phyloP scores from a whole-genome alignment of 495 filamentous ascomycete genomes.

The Xylaria nigripes region DNA sequence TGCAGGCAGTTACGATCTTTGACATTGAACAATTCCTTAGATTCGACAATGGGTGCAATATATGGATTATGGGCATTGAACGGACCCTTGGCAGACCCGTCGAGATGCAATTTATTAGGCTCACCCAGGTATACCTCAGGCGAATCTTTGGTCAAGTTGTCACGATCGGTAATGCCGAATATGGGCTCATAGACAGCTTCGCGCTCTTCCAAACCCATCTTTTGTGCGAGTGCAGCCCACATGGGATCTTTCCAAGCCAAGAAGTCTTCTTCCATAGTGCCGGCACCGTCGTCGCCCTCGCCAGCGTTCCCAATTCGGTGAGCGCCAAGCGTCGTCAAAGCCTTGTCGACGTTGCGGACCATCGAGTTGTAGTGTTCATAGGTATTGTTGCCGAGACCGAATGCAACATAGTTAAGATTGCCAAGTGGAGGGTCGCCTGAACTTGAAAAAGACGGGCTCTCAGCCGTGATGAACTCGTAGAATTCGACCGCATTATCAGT shows the following conservation, averaged over 20 bases:
- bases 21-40: constrained; percentile 81
- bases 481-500: constrained; percentile 99
- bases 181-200: constrained; percentile 94
- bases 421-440: constrained; percentile 68
- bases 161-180: constrained; percentile 73
- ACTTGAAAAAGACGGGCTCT: constrained; percentile 74
- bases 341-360: constrained; percentile 82
- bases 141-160: constrained; percentile 65
- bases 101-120: constrained; percentile 91
- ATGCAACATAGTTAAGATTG: constrained; percentile 87
- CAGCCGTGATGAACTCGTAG: constrained; percentile 86
- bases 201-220: constrained; percentile 86
- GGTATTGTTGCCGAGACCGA: constrained; percentile 96
- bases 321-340: constrained; percentile 72
- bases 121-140: constrained; percentile 90
- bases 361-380: constrained; percentile 99
- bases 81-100: constrained; percentile 76
- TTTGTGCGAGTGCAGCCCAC: constrained; percentile 76
- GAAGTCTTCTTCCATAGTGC: constrained; percentile 99
- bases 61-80: constrained; percentile 96
- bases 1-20: constrained; percentile 94
- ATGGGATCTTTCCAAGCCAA: constrained; percentile 99
- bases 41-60: constrained; percentile 88
- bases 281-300: constrained; percentile 95
- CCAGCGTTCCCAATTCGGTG: constrained; percentile 77